These are phyloP conservation scores for Pseudonitzschia multistriata DNA, from an alignment of 108 stramenopile genomes.

Conservation along the genomic window DNA sequence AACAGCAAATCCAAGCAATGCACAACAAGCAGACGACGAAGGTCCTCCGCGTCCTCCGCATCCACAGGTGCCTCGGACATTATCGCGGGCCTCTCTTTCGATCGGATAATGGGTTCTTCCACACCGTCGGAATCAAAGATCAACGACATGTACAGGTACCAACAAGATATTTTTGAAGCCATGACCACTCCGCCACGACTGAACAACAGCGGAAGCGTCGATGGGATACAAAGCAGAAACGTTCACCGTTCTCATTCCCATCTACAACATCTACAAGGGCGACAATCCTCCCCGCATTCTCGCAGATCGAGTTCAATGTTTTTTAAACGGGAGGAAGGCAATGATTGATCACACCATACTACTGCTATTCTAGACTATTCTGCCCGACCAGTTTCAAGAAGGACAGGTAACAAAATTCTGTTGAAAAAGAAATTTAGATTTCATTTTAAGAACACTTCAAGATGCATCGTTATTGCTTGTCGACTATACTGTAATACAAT, in stretches of 20 bases:
- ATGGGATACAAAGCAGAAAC: too few species aligned
- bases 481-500: too few species aligned
- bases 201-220: too few species aligned
- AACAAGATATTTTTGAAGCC: slow-evolving; percentile 17
- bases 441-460: too few species aligned
- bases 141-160: slow-evolving; percentile 26
- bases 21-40: not conserved
- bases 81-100: not conserved
- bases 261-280: not conserved
- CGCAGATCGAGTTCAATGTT: not conserved
- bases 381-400: too few species aligned
- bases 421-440: too few species aligned
- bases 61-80: not conserved
- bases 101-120: not conserved
- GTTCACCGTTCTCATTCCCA: too few species aligned
- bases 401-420: too few species aligned
- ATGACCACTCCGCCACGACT: not conserved
- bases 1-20: not conserved
- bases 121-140: not conserved
- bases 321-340: too few species aligned
- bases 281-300: not conserved
- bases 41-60: slow-evolving; percentile 4
- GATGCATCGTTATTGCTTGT: too few species aligned
- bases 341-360: too few species aligned
- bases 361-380: too few species aligned